Conservation (phyloP, 352 stramenopile genomes). For the Globisporangium paroecandrum region DNA sequence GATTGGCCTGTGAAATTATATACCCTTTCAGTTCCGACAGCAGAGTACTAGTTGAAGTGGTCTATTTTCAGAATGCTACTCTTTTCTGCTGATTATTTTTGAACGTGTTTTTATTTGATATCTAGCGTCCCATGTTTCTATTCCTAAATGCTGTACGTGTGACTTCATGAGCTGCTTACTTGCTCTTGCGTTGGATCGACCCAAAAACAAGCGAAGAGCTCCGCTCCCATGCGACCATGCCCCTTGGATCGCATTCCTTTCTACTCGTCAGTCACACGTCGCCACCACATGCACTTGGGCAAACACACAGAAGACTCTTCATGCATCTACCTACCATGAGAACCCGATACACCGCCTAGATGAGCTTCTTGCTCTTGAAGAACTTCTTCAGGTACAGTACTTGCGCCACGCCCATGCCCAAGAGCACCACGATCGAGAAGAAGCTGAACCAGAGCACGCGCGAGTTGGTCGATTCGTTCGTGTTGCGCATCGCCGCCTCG, state of each 20-base stretch:
- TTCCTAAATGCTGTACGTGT: conserved; percentile 4
- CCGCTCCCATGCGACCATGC: neutral
- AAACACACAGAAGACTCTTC: neutral
- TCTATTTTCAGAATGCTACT: neutral
- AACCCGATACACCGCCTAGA: conserved; percentile 36
- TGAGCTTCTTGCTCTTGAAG: conserved; percentile 92
- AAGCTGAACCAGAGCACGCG: conserved; percentile 90
- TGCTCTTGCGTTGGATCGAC: neutral
- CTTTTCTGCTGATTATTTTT: conserved; percentile 8
- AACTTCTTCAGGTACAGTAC: conserved; percentile 90
- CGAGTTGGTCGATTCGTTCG: conserved; percentile 88
- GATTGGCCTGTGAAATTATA: neutral
- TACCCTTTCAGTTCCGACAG: neutral
- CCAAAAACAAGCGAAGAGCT: neutral
- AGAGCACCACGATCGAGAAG: conserved; percentile 82
- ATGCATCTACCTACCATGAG: neutral
- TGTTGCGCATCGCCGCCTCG: conserved; percentile 84
- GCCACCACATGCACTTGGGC: neutral
- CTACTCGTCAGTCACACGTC: neutral
- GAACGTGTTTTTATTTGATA: conserved; percentile 2
- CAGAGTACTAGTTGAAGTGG: neutral
- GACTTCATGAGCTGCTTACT: neutral
- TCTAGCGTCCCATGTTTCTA: conserved; percentile 2
- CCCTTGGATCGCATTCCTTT: neutral
- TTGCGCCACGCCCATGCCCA: conserved; percentile 85